phyloP scores from a whole-genome alignment of 1,284 basidiomycete genomes.

The Meripilus lineatus region DNA sequence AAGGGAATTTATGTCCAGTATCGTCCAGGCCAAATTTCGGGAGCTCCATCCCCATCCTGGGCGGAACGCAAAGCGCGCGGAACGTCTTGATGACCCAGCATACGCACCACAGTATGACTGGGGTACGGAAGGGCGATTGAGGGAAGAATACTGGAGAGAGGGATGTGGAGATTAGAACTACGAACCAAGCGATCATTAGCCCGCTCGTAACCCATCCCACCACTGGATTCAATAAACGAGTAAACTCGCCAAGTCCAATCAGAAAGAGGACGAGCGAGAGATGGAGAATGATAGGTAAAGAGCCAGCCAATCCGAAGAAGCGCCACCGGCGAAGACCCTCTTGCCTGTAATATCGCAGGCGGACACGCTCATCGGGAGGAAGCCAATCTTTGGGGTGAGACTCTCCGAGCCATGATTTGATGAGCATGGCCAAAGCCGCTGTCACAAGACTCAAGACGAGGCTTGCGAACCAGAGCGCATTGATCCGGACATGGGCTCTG shows the following conservation, averaged over 20 bases:
- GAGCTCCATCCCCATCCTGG: too few relatives aligned
- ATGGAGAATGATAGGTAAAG: conserved; percentile 21
- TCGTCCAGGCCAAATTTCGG: too few relatives aligned
- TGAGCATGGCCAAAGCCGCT: neutral
- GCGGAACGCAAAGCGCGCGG: too few relatives aligned
- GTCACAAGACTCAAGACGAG: neutral
- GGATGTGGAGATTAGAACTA: neutral
- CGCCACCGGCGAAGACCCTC: conserved; percentile 19
- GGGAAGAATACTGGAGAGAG: neutral
- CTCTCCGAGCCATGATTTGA: too few relatives aligned
- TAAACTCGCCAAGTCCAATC: conserved; percentile 14
- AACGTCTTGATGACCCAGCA: too few relatives aligned
- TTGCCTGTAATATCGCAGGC: conserved; percentile 19
- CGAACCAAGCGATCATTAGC: neutral
- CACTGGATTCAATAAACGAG: conserved; percentile 11
- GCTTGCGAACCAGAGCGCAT: neutral
- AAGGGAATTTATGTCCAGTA: too few relatives aligned
- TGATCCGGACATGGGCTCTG: too few relatives aligned
- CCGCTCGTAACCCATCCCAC: conserved; percentile 1
- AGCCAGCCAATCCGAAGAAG: conserved; percentile 21
- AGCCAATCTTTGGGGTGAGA: too few relatives aligned
- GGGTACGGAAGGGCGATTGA: neutral
- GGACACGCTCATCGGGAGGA: conserved; percentile 4
- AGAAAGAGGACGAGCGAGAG: conserved; percentile 17
- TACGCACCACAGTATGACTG: too few relatives aligned